phyloP scores from a whole-genome alignment of 2,329 filamentous ascomycete species.

The Sphaerulina musiva region DNA sequence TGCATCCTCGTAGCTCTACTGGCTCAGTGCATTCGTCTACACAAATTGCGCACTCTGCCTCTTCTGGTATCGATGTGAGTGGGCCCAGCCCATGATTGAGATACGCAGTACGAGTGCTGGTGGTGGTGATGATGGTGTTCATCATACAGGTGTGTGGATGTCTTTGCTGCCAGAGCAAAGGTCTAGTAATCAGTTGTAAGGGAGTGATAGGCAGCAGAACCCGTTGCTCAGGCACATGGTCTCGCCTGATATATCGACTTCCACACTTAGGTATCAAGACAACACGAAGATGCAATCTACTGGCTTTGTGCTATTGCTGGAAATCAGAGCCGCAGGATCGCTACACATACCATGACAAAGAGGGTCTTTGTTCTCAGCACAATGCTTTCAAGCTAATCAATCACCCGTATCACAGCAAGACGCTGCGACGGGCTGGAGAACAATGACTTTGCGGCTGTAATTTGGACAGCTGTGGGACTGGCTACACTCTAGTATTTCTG shows the following conservation, averaged over 20 bases:
- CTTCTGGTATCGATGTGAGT: not conserved
- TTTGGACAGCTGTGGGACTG: no score
- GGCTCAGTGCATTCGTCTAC: conserved; percentile 5
- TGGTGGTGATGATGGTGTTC: not conserved
- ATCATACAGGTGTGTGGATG: not conserved
- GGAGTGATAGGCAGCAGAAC: no score
- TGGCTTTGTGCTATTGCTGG: not conserved
- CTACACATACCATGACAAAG: not conserved
- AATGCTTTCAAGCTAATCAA: not conserved
- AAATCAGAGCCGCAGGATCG: not conserved
- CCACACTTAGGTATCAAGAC: not conserved
- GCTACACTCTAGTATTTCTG: no score
- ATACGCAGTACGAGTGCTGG: conserved; percentile 1
- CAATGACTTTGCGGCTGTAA: no score
- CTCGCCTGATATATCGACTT: not conserved
- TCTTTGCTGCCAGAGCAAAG: conserved; percentile 7
- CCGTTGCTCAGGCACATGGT: no score
- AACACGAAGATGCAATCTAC: not conserved
- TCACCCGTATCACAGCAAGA: no score
- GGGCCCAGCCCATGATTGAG: conserved; percentile 11
- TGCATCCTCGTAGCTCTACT: conserved; percentile 7
- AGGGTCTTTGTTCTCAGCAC: not conserved
- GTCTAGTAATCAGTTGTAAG: not conserved
- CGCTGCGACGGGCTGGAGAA: no score
- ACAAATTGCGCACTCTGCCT: conserved; percentile 9